Conservation (phyloP, 1,139 yeast species). For the Geotrichum australiense region DNA sequence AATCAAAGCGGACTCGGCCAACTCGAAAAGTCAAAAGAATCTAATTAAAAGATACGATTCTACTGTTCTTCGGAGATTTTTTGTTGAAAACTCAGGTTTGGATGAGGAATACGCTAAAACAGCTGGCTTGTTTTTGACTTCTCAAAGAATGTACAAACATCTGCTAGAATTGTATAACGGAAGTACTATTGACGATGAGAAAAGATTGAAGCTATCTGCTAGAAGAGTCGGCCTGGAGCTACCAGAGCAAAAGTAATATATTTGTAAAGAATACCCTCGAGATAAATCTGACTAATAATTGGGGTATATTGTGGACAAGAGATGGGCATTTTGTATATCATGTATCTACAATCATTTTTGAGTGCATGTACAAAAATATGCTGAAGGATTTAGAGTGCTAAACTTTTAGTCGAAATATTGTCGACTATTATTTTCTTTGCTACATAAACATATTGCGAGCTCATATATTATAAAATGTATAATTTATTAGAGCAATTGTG, state of each 20-base stretch:
- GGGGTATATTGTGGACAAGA: too few species aligned
- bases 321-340: too few species aligned
- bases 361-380: too few species aligned
- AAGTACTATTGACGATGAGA: conserved; percentile 65
- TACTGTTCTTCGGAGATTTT: conserved; percentile 21
- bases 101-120: conserved; percentile 40
- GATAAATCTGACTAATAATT: too few species aligned
- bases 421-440: too few species aligned
- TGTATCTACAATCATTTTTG: too few species aligned
- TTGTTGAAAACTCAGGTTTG: conserved; percentile 17
- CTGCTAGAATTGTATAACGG: conserved; percentile 83
- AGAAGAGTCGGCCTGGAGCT: conserved; percentile 72
- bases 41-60: conserved; percentile 22
- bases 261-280: not conserved
- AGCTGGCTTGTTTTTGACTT: conserved; percentile 49
- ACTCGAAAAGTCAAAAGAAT: conserved; percentile 3
- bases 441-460: too few species aligned
- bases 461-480: too few species aligned
- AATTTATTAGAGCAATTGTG: too few species aligned
- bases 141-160: conserved; percentile 73
- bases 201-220: conserved; percentile 73
- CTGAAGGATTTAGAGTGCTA: too few species aligned
- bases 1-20: conserved; percentile 10
- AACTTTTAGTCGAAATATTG: too few species aligned
- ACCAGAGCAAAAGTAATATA: conserved; percentile 33